phyloP scores from a whole-genome alignment of 768 basidiomycete species.

The Leccinum fibrillosum region DNA sequence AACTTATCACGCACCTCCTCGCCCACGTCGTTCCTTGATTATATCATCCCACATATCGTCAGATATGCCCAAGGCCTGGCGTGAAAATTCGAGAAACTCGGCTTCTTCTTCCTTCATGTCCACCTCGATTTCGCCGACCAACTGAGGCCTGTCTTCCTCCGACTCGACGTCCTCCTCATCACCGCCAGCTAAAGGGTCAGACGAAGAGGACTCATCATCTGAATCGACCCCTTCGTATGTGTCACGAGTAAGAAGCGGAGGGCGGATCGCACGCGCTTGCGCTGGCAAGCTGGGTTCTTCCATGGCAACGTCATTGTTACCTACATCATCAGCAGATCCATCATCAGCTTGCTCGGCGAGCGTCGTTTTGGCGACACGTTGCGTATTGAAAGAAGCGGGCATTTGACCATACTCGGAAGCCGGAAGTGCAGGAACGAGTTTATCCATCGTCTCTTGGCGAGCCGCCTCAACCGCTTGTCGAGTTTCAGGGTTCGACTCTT shows the following conservation, averaged over 20 bases:
- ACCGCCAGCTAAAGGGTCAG: conserved; percentile 38
- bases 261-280: conserved; percentile 52
- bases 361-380: conserved; percentile 52
- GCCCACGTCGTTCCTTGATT: conserved; percentile 64
- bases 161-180: conserved; percentile 54
- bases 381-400: conserved; percentile 74
- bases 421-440: conserved; percentile 76
- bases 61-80: conserved; percentile 84
- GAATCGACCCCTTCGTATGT: conserved; percentile 92
- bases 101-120: conserved; percentile 93
- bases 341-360: conserved; percentile 39
- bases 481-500: conserved; percentile 34
- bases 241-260: conserved; percentile 78
- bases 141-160: conserved; percentile 80
- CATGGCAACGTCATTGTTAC: conserved; percentile 3
- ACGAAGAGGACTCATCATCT: conserved; percentile 80
- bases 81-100: conserved; percentile 93
- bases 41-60: conserved; percentile 92
- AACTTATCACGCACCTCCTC: conserved; percentile 66
- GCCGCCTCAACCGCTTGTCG: conserved; percentile 31
- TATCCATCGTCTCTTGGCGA: conserved; percentile 68
- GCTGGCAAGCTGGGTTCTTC: conserved; percentile 14
- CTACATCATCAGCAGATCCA: conserved; percentile 6
- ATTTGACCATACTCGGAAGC: conserved; percentile 88
- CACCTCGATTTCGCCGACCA: conserved; percentile 81